A percentile compares a stretch with the other conserved stretches of the same genome.
Evolutionary conservation across 2,329 filamentous ascomycete species (phyloP).

Genomic region (Immersiporthe knoxdaviesiana): DNA sequence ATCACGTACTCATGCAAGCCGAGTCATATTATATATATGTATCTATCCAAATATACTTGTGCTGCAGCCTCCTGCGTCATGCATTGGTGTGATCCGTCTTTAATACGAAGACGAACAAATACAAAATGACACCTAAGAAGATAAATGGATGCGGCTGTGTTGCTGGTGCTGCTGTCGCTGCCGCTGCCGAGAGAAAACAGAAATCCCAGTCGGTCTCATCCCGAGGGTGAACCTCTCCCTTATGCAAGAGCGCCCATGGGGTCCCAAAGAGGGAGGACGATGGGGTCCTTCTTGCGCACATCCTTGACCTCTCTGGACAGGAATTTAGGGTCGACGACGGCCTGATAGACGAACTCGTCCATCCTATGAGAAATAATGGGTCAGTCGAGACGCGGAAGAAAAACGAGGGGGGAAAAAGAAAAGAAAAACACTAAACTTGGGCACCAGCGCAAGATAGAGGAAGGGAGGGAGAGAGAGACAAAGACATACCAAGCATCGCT

Average conservation of each 20-base stretch:
- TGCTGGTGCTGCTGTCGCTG: not conserved
- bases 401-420: too few relatives aligned
- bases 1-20: not conserved
- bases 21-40: not conserved
- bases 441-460: not conserved
- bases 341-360: constrained; percentile 83
- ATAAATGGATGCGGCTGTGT: not conserved
- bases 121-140: too few relatives aligned
- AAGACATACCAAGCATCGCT: constrained; percentile 64
- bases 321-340: constrained; percentile 76
- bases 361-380: constrained; percentile 44
- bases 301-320: constrained; percentile 68
- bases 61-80: not conserved
- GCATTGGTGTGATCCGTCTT: not conserved
- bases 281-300: constrained; percentile 70
- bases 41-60: not conserved
- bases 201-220: not conserved
- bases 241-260: constrained; percentile 76
- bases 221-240: constrained; percentile 4
- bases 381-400: not conserved
- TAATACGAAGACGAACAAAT: not conserved
- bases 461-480: not conserved
- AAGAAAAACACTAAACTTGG: too few relatives aligned
- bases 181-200: not conserved
- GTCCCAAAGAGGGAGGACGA: constrained; percentile 77